Evolutionary conservation across 1,139 yeast species (phyloP).

Genomic region (Chernovozyma sophiae-reginae): DNA sequence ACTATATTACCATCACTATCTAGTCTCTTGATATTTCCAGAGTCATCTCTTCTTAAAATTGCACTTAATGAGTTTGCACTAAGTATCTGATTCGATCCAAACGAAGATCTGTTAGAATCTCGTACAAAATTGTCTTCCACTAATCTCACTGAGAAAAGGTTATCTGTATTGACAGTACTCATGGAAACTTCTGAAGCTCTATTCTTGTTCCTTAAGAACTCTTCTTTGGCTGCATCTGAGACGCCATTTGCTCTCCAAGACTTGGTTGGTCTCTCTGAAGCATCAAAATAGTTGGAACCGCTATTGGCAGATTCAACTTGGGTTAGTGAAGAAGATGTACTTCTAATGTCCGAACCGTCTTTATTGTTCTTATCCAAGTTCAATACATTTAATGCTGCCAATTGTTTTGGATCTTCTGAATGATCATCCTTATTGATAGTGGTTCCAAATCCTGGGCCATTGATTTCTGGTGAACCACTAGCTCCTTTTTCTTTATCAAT

Average conservation of each 20-base stretch:
- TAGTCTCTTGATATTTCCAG: conserved; percentile 46
- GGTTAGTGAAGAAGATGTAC: conserved; percentile 33
- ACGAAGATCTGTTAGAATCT: conserved; percentile 32
- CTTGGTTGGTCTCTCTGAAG: conserved; percentile 43
- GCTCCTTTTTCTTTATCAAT: conserved; percentile 32
- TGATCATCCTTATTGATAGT: conserved; percentile 28
- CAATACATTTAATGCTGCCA: conserved; percentile 49
- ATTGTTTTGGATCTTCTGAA: conserved; percentile 30
- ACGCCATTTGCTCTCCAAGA: conserved; percentile 69
- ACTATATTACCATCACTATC: conserved; percentile 56
- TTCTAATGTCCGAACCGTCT: conserved; percentile 16
- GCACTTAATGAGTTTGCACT: conserved; percentile 30
- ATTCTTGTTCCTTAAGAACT: conserved; percentile 13
- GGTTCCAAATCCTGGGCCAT: conserved; percentile 34
- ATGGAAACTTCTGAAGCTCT: conserved; percentile 62
- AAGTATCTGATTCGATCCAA: conserved; percentile 24
- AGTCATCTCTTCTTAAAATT: conserved; percentile 25
- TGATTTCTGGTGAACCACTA: conserved; percentile 25
- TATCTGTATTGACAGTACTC: conserved; percentile 85
- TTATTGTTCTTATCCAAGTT: conserved; percentile 43
- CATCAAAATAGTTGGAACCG: conserved; percentile 28
- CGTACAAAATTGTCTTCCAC: conserved; percentile 56
- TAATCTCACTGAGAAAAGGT: conserved; percentile 72
- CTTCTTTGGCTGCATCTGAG: conserved; percentile 19
- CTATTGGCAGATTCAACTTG: conserved; percentile 31